Conservation (phyloP, 768 basidiomycete species). For the Kwoniella europaea region DNA sequence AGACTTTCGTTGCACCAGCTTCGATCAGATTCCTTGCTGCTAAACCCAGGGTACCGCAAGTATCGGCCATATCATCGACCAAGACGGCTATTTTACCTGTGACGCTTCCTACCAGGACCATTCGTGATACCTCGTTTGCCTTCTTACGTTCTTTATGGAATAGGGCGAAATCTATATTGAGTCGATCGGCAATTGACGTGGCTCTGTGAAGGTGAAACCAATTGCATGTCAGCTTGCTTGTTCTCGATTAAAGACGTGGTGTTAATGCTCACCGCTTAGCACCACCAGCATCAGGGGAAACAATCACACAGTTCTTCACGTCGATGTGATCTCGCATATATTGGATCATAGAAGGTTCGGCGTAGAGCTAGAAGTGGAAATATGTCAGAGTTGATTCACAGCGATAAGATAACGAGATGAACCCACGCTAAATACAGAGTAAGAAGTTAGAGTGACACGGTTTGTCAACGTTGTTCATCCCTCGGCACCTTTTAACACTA, state of each 20-base stretch:
- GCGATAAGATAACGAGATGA: not conserved
- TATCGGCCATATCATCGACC: slow-evolving; percentile 99
- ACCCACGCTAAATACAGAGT: slow-evolving; percentile 29
- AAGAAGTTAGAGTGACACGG: not conserved
- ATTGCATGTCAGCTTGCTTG: slow-evolving; percentile 8
- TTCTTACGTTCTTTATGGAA: slow-evolving; percentile 88
- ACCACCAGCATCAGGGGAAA: slow-evolving; percentile 96
- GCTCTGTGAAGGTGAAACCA: slow-evolving; percentile 64
- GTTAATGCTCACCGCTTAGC: slow-evolving; percentile 81
- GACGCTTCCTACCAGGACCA: slow-evolving; percentile 93
- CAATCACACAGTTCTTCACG: slow-evolving; percentile 88
- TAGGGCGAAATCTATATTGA: slow-evolving; percentile 91
- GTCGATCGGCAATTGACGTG: slow-evolving; percentile 92
- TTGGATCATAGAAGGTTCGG: slow-evolving; percentile 90
- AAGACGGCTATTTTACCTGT: slow-evolving; percentile 92
- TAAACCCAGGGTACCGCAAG: slow-evolving; percentile 82
- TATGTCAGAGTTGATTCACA: not conserved
- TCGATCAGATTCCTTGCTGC: slow-evolving; percentile 86
- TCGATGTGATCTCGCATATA: slow-evolving; percentile 87
- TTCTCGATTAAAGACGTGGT: not conserved
- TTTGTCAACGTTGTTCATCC: slow-evolving; percentile 2
- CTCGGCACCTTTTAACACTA: not conserved
- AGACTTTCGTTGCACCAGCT: slow-evolving; percentile 82
- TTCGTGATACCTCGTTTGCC: slow-evolving; percentile 62
- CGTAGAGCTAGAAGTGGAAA: slow-evolving; percentile 67